Conservation (phyloP, 306 rosid genomes). For the Geum urbanum region DNA sequence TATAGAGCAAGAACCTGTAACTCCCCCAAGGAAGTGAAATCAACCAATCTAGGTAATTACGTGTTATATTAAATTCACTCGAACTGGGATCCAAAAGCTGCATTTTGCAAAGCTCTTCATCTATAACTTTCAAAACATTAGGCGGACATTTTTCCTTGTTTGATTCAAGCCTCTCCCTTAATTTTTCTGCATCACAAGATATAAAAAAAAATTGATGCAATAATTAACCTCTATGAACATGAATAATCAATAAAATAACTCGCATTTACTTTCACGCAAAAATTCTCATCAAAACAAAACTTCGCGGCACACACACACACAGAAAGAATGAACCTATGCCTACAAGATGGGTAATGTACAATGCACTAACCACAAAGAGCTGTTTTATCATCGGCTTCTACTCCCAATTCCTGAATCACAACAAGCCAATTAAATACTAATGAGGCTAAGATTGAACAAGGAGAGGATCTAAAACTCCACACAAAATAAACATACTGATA, state of each 20-base stretch:
- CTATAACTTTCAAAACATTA: constrained; percentile 87
- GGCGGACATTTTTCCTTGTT: constrained; percentile 78
- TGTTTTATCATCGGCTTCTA: constrained; percentile 96
- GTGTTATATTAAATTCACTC: constrained; percentile 91
- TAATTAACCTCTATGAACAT: background rate
- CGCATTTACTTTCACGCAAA: background rate
- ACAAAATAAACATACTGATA: background rate
- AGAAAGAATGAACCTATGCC: background rate
- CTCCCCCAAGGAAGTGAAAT: constrained; percentile 96
- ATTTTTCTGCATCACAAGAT: constrained; percentile 51
- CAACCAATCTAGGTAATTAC: constrained; percentile 97
- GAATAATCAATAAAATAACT: constrained; percentile 17
- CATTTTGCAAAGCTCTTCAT: constrained; percentile 85
- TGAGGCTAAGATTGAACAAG: constrained; percentile 12
- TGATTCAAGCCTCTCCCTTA: constrained; percentile 91
- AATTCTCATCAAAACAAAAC: background rate
- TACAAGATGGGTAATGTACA: background rate
- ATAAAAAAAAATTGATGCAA: constrained; percentile 21
- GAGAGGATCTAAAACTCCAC: background rate
- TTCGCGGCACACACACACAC: background rate
- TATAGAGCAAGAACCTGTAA: constrained; percentile 56
- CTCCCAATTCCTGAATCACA: constrained; percentile 72
- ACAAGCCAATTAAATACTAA: constrained; percentile 15
- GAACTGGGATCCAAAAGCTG: constrained; percentile 90
- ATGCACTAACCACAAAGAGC: constrained; percentile 71